Evolutionary conservation across 106 monocot genomes (phyloP).

Genomic region (Dendrobium catenatum): DNA sequence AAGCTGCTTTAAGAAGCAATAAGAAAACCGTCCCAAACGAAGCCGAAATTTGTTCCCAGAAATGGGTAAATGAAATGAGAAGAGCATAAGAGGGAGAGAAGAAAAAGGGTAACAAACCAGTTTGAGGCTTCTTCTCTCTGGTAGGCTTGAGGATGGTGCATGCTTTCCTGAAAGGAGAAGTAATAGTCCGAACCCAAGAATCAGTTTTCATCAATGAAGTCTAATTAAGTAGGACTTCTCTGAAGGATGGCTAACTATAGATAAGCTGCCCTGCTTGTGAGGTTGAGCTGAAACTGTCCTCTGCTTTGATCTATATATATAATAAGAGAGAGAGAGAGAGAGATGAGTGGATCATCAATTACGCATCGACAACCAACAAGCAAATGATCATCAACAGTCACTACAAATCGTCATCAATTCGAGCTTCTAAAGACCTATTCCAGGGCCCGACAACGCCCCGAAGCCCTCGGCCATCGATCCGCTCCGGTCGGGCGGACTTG

Average conservation of each 20-base stretch:
- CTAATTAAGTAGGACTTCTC: neutral
- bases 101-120: constrained; percentile 11
- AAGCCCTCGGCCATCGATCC: too few relatives aligned
- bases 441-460: too few relatives aligned
- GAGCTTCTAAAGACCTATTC: too few relatives aligned
- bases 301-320: neutral
- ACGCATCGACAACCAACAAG: too few relatives aligned
- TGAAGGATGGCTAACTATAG: neutral
- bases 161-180: constrained; percentile 52
- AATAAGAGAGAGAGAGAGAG: too few relatives aligned
- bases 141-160: constrained; percentile 42
- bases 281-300: neutral
- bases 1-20: too few relatives aligned
- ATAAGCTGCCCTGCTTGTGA: neutral
- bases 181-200: constrained; percentile 66
- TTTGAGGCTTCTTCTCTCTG: constrained; percentile 45
- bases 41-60: neutral
- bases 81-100: neutral
- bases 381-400: too few relatives aligned
- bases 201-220: constrained; percentile 25
- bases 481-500: too few relatives aligned
- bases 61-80: neutral
- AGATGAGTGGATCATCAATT: too few relatives aligned
- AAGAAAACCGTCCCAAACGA: too few relatives aligned
- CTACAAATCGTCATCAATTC: too few relatives aligned